These are phyloP conservation scores for Teunomyces pallodes DNA, from an alignment of 805 yeast genomes.

Conservation along the genomic window DNA sequence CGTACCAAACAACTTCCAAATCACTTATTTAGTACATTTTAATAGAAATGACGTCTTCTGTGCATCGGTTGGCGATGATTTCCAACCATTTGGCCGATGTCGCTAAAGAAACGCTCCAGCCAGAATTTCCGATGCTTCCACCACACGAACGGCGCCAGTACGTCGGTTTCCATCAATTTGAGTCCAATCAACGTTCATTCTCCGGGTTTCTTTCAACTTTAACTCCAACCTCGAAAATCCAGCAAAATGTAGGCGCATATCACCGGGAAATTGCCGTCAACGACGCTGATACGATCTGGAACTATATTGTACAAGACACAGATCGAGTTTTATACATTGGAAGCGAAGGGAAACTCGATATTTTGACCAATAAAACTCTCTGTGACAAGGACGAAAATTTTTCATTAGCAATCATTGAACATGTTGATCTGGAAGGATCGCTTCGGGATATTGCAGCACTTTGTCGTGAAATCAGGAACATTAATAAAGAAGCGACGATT, in stretches of 20 bases:
- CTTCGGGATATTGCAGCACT: background rate
- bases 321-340: background rate
- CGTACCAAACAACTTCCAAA: no score
- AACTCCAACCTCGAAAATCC: background rate
- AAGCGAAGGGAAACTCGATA: background rate
- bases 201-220: no score
- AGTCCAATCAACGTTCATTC: no score
- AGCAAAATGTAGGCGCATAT: background rate
- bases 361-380: background rate
- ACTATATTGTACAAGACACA: background rate
- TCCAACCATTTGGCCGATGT: constrained; percentile 13
- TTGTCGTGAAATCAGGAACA: background rate
- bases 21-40: no score
- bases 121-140: constrained; percentile 17
- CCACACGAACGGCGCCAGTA: constrained; percentile 14
- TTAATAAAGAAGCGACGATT: background rate
- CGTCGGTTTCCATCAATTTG: constrained; percentile 1
- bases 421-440: background rate
- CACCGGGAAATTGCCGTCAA: background rate
- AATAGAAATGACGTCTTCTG: no score
- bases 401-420: background rate
- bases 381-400: background rate
- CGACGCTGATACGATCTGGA: background rate
- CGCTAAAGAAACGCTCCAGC: constrained; percentile 4
- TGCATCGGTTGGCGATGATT: constrained; percentile 16